Evolutionary conservation across 1,284 basidiomycete species (phyloP).

Genomic region (Ustilago tritici): DNA sequence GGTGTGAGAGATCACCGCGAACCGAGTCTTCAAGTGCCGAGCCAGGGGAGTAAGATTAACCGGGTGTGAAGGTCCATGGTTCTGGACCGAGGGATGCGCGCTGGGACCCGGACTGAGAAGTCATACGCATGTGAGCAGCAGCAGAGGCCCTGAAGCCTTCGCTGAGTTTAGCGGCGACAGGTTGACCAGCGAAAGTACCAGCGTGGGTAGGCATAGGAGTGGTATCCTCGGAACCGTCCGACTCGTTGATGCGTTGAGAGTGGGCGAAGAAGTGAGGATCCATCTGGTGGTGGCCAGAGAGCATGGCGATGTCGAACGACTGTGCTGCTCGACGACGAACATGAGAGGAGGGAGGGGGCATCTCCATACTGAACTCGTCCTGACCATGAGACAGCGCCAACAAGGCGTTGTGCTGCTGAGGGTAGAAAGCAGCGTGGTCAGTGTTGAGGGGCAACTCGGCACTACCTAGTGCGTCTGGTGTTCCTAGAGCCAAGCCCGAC

Average conservation of each 20-base stretch:
- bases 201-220: constrained; percentile 56
- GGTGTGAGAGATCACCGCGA: constrained; percentile 28
- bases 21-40: constrained; percentile 53
- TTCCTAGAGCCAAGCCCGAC: constrained; percentile 46
- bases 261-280: constrained; percentile 12
- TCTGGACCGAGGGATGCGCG: constrained; percentile 39
- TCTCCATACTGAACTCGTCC: constrained; percentile 36
- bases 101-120: constrained; percentile 22
- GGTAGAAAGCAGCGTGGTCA: constrained; percentile 31
- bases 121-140: constrained; percentile 38
- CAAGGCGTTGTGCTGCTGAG: constrained; percentile 48
- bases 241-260: constrained; percentile 29
- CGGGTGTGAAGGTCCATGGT: constrained; percentile 42
- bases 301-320: constrained; percentile 50
- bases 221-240: constrained; percentile 50
- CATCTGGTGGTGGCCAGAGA: constrained; percentile 30
- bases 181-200: constrained; percentile 47
- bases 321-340: constrained; percentile 41
- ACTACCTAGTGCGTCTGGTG: constrained; percentile 30
- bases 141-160: constrained; percentile 37
- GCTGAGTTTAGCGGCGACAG: constrained; percentile 35
- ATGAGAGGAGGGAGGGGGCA: constrained; percentile 38
- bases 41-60: constrained; percentile 46
- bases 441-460: constrained; percentile 25
- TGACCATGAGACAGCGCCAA: constrained; percentile 43